Base-by-base conservation (phyloP, 2,329 filamentous ascomycete species). In the Cryphonectria nitschkei region DNA sequence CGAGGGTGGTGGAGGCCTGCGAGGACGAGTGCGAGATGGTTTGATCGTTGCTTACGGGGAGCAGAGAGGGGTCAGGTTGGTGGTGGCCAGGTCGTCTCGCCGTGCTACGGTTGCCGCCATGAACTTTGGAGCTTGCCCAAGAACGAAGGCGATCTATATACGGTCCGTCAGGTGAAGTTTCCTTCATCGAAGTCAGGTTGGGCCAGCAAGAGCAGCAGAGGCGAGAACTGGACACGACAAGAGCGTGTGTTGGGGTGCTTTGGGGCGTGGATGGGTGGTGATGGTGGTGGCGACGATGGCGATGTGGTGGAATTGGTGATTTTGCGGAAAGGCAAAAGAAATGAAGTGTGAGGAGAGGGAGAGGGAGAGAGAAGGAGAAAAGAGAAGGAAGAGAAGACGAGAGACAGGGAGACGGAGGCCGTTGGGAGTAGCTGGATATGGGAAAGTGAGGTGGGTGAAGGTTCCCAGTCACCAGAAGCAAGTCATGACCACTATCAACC, bases 141-240 rank as follows among this genome's bases (percentile, higher is more conserved):
- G 85, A 86, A 83, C 83, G 83, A 82, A 84, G 83, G 83, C 83
- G 84, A 84, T 87, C 84, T 87, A 83, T 83, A 80, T 84, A 82
- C 80, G 85, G 83, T 78, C 83, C 80, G 75, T 86, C 83, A 81
- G 85, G 80, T 75, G 83, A 87, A 82, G 82, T 81, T 85, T 88
- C 82, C 86, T 88, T 89, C 88, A 90, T 90, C 87, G 87, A 89
- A 84, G 77, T 81, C 82, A 79, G 76, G 72, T 75, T 75, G 67
- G 61, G 70, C 46, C 74, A 67, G 70, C 70, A 62, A 46, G 29
- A 39, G 64, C 62, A 56, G 66, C 68, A 68, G 61, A 77, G 56
- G 34, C 50, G 32, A 62, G 58, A 62, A 39, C 64, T 29, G 54
- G 46, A 50, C 64, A 66, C 69, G 70, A 66, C 70, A 54, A n/a